Conservation (phyloP, 2,329 filamentous ascomycete species). For the Exophiala sp. region DNA sequence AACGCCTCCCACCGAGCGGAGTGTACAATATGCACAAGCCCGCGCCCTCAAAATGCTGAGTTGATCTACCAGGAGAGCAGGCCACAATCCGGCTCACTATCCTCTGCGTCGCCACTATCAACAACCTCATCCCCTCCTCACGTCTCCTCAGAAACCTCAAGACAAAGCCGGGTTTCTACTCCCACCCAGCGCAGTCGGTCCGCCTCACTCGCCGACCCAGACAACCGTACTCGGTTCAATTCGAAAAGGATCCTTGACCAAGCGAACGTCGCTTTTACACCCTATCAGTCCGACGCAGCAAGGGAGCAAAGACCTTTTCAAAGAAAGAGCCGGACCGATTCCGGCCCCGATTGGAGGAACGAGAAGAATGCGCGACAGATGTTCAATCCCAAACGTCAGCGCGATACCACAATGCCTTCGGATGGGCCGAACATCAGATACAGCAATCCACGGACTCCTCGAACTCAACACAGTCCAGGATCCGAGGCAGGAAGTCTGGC, state of each 20-base stretch:
- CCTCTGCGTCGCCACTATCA: constrained; percentile 1
- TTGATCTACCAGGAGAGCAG: constrained; percentile 12
- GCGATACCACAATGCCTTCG: background rate
- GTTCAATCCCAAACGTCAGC: background rate
- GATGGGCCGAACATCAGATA: background rate
- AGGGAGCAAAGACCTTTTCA: background rate
- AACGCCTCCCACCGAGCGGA: constrained; percentile 14
- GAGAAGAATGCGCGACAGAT: background rate
- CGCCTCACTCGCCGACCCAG: constrained; percentile 29
- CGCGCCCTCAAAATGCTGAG: constrained; percentile 24
- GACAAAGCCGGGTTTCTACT: constrained; percentile 42
- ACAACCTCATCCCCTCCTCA: background rate
- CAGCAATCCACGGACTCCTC: background rate
- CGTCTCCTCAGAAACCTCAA: background rate
- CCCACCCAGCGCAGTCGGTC: constrained; percentile 46
- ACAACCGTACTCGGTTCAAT: background rate
- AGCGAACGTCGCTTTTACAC: background rate
- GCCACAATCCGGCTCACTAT: background rate
- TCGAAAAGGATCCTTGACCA: background rate
- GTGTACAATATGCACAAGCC: constrained; percentile 32
- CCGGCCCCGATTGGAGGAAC: background rate
- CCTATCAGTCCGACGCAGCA: background rate
- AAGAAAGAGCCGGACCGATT: background rate
- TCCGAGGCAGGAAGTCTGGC: background rate
- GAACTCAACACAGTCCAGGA: background rate